Evolutionary conservation across 2,329 filamentous ascomycete species (phyloP).

Genomic region (Alternaria longipes): DNA sequence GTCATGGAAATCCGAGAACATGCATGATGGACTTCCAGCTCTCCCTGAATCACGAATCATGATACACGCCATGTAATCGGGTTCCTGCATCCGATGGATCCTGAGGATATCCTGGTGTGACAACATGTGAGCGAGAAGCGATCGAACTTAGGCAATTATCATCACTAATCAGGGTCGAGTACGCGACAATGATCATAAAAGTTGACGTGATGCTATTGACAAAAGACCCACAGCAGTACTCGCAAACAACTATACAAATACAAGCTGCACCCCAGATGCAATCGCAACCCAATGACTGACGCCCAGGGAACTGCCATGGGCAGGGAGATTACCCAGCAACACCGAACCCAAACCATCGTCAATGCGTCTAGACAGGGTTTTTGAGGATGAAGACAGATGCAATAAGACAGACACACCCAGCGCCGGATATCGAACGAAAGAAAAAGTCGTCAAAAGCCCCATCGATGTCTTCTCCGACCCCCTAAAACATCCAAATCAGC

Average conservation of each 20-base stretch:
- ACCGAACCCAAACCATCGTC: conserved; percentile 9
- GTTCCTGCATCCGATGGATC: not conserved
- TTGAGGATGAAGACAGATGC: not conserved
- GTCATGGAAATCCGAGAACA: not conserved
- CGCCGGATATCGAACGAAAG: not conserved
- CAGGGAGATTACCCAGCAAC: conserved; percentile 14
- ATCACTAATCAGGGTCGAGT: not conserved
- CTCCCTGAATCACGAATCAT: not conserved
- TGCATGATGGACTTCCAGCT: not conserved
- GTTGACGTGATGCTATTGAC: conserved; percentile 3
- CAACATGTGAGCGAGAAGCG: no score
- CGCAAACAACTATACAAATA: not conserved
- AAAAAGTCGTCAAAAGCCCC: conserved; percentile 9
- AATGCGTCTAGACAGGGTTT: conserved; percentile 13
- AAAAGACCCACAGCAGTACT: not conserved
- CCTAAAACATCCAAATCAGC: not conserved
- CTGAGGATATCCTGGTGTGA: no score
- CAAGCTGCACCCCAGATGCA: not conserved
- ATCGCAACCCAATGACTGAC: not conserved
- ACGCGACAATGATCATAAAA: not conserved
- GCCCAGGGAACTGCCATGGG: conserved; percentile 15
- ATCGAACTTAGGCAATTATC: not conserved
- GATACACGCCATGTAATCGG: not conserved
- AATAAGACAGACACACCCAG: not conserved
- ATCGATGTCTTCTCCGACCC: conserved; percentile 6